phyloP scores from a whole-genome alignment of 2,329 filamentous ascomycete genomes.

The Neopestalotiopsis rosae region DNA sequence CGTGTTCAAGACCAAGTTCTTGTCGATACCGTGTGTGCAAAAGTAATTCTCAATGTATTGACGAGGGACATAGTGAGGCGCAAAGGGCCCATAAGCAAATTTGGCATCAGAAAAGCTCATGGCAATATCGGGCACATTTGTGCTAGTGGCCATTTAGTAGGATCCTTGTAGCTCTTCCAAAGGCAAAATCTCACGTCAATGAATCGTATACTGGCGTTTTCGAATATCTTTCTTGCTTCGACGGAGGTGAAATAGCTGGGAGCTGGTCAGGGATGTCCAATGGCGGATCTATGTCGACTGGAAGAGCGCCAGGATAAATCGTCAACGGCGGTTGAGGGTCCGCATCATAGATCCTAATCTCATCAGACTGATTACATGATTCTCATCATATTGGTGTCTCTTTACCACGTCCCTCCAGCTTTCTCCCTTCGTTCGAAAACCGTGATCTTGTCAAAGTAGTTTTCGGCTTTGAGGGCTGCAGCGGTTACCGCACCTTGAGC shows the following conservation, averaged over 20 bases:
- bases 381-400: neutral
- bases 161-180: neutral
- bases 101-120: constrained; percentile 60
- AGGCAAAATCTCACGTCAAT: constrained; percentile 48
- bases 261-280: constrained; percentile 49
- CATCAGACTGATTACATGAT: neutral
- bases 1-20: constrained; percentile 52
- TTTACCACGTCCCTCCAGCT: constrained; percentile 51
- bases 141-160: constrained; percentile 36
- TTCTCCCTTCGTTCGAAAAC: constrained; percentile 50
- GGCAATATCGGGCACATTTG: constrained; percentile 61
- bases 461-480: constrained; percentile 50
- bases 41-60: constrained; percentile 64
- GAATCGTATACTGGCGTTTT: constrained; percentile 57
- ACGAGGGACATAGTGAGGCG: constrained; percentile 57
- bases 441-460: constrained; percentile 46
- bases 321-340: constrained; percentile 40
- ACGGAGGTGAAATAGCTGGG: constrained; percentile 45
- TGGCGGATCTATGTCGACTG: constrained; percentile 50
- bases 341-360: constrained; percentile 56
- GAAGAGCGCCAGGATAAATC: constrained; percentile 48
- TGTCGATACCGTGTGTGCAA: constrained; percentile 52
- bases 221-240: constrained; percentile 48
- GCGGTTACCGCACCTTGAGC: constrained; percentile 50
- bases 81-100: constrained; percentile 62